Conservation (phyloP, 768 basidiomycete species). For the Amyloporia xantha region DNA sequence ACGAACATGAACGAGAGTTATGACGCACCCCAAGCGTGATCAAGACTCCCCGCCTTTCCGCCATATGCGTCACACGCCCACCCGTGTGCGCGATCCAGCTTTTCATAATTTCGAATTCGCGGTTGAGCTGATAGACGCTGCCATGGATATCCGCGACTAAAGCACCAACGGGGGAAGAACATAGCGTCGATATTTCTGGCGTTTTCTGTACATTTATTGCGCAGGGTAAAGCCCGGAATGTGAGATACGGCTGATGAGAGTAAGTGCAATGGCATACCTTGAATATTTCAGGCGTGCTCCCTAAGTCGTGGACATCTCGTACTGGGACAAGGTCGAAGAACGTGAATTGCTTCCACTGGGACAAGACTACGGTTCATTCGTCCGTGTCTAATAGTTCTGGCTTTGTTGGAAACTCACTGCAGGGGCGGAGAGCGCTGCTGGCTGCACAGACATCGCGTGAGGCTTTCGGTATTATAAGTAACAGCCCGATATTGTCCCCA, state of each 20-base stretch:
- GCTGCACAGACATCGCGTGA: background rate
- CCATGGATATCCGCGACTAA: slow-evolving; percentile 85
- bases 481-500: too few species aligned
- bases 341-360: slow-evolving; percentile 63
- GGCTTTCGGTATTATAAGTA: too few species aligned
- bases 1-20: too few species aligned
- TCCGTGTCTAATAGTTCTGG: background rate
- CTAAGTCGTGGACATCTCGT: slow-evolving; percentile 73
- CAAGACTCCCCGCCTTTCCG: slow-evolving; percentile 71
- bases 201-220: slow-evolving; percentile 35
- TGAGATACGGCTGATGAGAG: background rate
- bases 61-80: slow-evolving; percentile 84
- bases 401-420: slow-evolving; percentile 8
- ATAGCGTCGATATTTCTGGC: slow-evolving; percentile 66
- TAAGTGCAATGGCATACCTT: slow-evolving; percentile 38
- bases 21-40: slow-evolving; percentile 79
- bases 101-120: slow-evolving; percentile 59
- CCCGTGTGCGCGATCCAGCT: slow-evolving; percentile 78
- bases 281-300: slow-evolving; percentile 71
- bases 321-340: slow-evolving; percentile 81
- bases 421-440: slow-evolving; percentile 7
- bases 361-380: background rate
- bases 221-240: slow-evolving; percentile 4
- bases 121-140: slow-evolving; percentile 67
- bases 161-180: slow-evolving; percentile 57